Conservation (phyloP, 257 asterid species). For the Ballota nigra region DNA sequence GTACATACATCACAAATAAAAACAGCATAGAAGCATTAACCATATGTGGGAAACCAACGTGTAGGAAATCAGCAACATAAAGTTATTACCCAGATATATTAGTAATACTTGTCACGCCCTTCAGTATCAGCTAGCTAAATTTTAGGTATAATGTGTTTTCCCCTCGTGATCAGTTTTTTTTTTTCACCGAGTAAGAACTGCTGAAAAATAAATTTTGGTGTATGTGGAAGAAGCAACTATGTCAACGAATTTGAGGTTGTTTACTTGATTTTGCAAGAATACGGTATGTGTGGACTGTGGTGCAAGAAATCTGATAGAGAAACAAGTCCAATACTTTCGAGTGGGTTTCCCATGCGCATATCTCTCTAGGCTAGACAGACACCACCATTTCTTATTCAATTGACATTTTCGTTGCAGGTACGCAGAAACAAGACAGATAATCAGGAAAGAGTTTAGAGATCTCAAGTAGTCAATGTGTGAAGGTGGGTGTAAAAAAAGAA, state of each 20-base stretch:
- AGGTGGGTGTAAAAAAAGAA: background rate
- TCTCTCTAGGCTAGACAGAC: background rate
- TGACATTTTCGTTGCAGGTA: background rate
- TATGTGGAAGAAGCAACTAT: background rate
- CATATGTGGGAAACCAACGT: background rate
- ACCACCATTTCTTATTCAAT: background rate
- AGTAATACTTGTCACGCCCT: background rate
- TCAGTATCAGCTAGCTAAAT: background rate
- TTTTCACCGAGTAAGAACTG: background rate
- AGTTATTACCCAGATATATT: conserved; percentile 9
- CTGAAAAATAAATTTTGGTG: background rate
- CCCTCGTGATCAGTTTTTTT: background rate
- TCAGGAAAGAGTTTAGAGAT: background rate
- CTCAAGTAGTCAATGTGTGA: background rate
- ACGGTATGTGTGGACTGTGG: background rate
- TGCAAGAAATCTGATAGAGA: background rate
- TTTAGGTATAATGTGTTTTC: background rate
- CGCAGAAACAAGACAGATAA: background rate
- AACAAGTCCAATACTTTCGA: background rate
- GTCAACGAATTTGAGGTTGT: background rate
- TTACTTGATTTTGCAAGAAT: conserved; percentile 14
- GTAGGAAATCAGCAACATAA: background rate
- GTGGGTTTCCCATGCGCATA: background rate
- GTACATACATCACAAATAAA: background rate
- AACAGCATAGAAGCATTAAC: background rate